Evolutionary conservation across 2,329 filamentous ascomycete genomes (phyloP).

Genomic region (Fusarium equiseti): DNA sequence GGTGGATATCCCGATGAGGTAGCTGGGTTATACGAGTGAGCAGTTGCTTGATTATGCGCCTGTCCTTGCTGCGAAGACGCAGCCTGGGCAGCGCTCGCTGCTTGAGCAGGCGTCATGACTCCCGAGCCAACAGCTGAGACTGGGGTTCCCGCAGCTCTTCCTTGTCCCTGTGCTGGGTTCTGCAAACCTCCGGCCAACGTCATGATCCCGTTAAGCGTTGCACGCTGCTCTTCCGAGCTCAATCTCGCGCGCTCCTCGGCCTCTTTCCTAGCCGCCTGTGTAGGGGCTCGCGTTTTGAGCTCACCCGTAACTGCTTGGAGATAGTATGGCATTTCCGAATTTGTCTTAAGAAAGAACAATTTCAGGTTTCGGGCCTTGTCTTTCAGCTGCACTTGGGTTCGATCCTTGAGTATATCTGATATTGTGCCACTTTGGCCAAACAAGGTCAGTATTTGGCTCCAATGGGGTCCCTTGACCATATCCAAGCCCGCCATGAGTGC

Average conservation of each 20-base stretch:
- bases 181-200: conserved; percentile 66
- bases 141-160: conserved; percentile 42
- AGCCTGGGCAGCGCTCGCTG: conserved; percentile 49
- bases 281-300: conserved; percentile 85
- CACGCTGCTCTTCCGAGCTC: conserved; percentile 70
- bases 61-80: conserved; percentile 40
- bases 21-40: conserved; percentile 33
- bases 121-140: conserved; percentile 45
- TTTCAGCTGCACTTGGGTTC: conserved; percentile 91
- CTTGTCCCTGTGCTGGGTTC: conserved; percentile 53
- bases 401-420: conserved; percentile 85
- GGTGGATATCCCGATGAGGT: conserved; percentile 45
- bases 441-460: conserved; percentile 89
- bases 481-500: conserved; percentile 90
- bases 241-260: conserved; percentile 72
- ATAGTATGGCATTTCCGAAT: conserved; percentile 90
- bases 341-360: conserved; percentile 90
- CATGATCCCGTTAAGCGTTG: conserved; percentile 71
- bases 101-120: conserved; percentile 53
- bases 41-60: conserved; percentile 30
- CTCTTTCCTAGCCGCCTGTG: conserved; percentile 76
- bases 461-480: conserved; percentile 89
- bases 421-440: conserved; percentile 85
- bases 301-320: conserved; percentile 90
- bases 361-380: conserved; percentile 93